Evolutionary conservation across 805 yeast species (phyloP).

Genomic region (Ogataea pilisensis): DNA sequence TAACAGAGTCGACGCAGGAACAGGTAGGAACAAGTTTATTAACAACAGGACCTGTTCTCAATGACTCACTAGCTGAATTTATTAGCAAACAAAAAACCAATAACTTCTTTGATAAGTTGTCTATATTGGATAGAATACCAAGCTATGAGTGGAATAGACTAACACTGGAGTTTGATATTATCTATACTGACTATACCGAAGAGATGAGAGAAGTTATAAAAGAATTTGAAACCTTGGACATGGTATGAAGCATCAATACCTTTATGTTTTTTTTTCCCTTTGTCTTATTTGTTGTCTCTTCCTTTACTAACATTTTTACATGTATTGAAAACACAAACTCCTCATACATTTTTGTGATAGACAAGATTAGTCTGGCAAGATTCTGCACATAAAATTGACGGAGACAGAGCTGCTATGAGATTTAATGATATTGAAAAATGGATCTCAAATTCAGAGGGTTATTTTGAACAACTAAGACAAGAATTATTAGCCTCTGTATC

Average conservation of each 20-base stretch:
- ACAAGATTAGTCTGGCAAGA: conserved; percentile 25
- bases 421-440: conserved; percentile 16
- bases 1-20: too few species aligned
- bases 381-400: conserved; percentile 22
- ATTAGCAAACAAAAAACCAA: conserved; percentile 2
- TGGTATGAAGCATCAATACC: conserved; percentile 5
- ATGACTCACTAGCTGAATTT: conserved; percentile 5
- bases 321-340: too few species aligned
- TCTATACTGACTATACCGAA: conserved; percentile 19
- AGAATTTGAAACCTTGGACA: conserved; percentile 20
- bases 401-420: conserved; percentile 17
- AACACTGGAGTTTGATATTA: conserved; percentile 18
- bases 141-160: conserved; percentile 24
- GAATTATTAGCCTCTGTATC: conserved; percentile 19
- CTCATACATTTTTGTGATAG: conserved; percentile 2
- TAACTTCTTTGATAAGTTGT: conserved; percentile 1
- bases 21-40: too few species aligned
- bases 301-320: too few species aligned
- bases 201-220: conserved; percentile 19
- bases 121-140: conserved; percentile 13
- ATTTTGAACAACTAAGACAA: conserved; percentile 9
- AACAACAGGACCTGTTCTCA: neutral
- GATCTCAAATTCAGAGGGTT: conserved; percentile 15
- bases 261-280: too few species aligned
- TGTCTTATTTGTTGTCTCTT: too few species aligned